Percentiles rank a stretch among this genome's conserved stretches.
Conservation (phyloP, 1,284 basidiomycete species). For the Tetrapyrgos nigripes region DNA sequence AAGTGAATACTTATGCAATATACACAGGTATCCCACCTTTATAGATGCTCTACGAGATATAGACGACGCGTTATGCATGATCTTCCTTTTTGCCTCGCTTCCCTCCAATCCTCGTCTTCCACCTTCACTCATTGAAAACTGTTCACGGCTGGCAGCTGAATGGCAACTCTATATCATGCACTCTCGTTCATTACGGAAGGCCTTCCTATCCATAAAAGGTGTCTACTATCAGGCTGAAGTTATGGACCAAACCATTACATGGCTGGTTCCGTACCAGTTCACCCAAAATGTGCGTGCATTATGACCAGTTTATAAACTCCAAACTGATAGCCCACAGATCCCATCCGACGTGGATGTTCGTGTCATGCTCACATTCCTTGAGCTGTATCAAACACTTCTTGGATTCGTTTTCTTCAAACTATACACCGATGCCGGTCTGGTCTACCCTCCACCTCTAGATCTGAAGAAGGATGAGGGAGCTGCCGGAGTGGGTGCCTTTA, state of each 20-base stretch:
- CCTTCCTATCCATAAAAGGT: slow-evolving; percentile 98
- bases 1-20: too few species aligned
- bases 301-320: slow-evolving; percentile 8
- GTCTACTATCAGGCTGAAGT: slow-evolving; percentile 98
- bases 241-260: slow-evolving; percentile 92
- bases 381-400: slow-evolving; percentile 96
- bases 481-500: slow-evolving; percentile 91
- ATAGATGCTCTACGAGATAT: slow-evolving; percentile 95
- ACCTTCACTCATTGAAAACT: slow-evolving; percentile 88
- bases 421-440: slow-evolving; percentile 92
- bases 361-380: slow-evolving; percentile 98
- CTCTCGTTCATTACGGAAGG: slow-evolving; percentile 85
- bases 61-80: slow-evolving; percentile 96
- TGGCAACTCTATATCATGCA: slow-evolving; percentile 98
- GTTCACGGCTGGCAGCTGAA: slow-evolving; percentile 87
- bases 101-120: slow-evolving; percentile 87
- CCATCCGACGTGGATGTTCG: slow-evolving; percentile 97
- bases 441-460: slow-evolving; percentile 95
- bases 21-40: slow-evolving; percentile 95
- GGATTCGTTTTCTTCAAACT: slow-evolving; percentile 98
- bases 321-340: slow-evolving; percentile 58
- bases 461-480: slow-evolving; percentile 84
- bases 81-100: slow-evolving; percentile 91
- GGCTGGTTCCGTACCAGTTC: slow-evolving; percentile 98
- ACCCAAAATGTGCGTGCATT: slow-evolving; percentile 82